Evolutionary conservation across 352 stramenopile species (phyloP), one percentile per base, ranked within the genome.

Genomic region (Pythium vanterpoolii): DNA sequence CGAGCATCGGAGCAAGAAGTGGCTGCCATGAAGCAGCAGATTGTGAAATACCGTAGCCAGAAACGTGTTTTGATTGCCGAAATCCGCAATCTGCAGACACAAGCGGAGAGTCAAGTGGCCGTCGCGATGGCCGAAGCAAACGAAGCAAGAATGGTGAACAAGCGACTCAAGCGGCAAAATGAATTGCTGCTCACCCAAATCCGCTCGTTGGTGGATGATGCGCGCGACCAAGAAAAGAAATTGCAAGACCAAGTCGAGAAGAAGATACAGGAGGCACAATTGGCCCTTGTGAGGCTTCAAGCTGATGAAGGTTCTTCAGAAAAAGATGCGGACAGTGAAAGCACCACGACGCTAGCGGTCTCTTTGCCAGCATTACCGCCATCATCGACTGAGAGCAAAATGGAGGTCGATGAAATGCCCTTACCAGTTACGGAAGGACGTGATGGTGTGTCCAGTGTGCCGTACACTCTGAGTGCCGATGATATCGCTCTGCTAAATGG

Each of bases 61-160:
- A 90, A 87, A 62, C 77, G 79, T 24, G 83, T 93, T 21, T 62
- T 93, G 9, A 74, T 91, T 34, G 86, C 83, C 1, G 83, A 91
- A 54, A 75, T 93, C 14, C 77, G 79, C 42, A 93, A 93, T 46
- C 74, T 93, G 62, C 82, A 86, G 38, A 78, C 71, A n/a, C 79
- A 93, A 43, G 79, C 65, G 1, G 79, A 90, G 24, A 78, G 83
- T 7, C 83, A 94, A 60, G 73, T 92, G 42, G 69, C 84, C 5
- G 80, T 92, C n/a, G 84, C 82, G 5, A 89, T 92, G 74, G 84
- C 84, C 5, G 84, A 94, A 76, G 84, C 84, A 4, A 86, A 71
- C 40, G 84, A 94, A 56, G 78, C 84, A n/a, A 76, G 84, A n/a
- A 94, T 94, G 84, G 84, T 92, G 44, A 92, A 94, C 52, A 79